These are phyloP conservation scores for Xylaria sp. DNA, from an alignment of 2,329 filamentous ascomycete species.

Conservation along the genomic window DNA sequence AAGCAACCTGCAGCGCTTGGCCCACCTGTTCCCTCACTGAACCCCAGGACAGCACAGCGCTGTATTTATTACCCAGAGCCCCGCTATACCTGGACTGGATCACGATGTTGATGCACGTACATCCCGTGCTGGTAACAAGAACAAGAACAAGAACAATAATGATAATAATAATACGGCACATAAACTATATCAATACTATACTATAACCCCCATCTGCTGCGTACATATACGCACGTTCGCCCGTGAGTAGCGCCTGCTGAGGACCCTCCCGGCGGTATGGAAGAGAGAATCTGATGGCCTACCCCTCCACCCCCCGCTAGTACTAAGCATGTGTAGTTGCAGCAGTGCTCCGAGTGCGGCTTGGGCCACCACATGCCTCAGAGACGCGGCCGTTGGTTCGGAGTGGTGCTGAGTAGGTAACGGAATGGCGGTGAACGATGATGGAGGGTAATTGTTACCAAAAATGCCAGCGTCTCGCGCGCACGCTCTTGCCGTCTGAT, in stretches of 20 bases:
- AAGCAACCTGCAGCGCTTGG: too few species aligned
- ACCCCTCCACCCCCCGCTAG: neutral
- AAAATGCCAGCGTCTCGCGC: slow-evolving; percentile 13
- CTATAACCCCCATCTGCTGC: too few species aligned
- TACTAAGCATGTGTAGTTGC: neutral
- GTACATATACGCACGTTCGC: too few species aligned
- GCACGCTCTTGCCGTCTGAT: slow-evolving; percentile 16
- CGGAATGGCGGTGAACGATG: slow-evolving; percentile 24
- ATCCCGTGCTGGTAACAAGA: slow-evolving; percentile 5
- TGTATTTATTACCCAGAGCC: slow-evolving; percentile 6
- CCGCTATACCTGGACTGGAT: slow-evolving; percentile 11
- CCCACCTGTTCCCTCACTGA: slow-evolving; percentile 15
- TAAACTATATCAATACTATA: neutral
- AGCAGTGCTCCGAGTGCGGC: neutral
- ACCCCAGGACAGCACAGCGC: too few species aligned
- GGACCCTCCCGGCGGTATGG: neutral
- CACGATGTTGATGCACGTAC: slow-evolving; percentile 7
- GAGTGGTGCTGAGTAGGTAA: neutral
- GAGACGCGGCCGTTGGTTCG: neutral
- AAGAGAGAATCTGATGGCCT: neutral
- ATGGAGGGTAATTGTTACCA: slow-evolving; percentile 20
- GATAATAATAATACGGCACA: neutral
- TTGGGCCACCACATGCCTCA: neutral
- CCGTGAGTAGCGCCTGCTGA: neutral
- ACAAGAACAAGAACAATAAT: too few species aligned